Evolutionary conservation across 2,329 filamentous ascomycete genomes (phyloP).

Genomic region (Coniochaeta ligniaria): DNA sequence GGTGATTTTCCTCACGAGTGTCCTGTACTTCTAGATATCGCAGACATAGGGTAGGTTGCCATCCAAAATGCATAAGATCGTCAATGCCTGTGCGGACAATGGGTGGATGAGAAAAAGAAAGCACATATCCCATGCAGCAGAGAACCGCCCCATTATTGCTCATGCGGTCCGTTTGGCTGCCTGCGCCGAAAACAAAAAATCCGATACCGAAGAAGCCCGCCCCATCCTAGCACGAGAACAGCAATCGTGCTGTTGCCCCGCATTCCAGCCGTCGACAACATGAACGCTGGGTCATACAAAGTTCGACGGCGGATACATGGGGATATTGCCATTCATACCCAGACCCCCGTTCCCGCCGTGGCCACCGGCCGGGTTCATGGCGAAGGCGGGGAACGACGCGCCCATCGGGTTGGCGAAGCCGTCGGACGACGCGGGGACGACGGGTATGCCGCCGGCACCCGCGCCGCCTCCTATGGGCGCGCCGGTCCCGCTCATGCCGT

Average conservation of each 20-base stretch:
- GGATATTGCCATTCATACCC: conserved; percentile 3
- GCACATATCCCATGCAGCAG: not conserved
- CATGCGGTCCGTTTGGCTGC: not conserved
- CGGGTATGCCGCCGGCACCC: not conserved
- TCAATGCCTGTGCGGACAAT: not conserved
- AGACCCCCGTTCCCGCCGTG: not conserved
- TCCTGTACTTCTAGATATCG: not conserved
- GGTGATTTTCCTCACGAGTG: not conserved
- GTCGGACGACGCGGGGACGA: not conserved
- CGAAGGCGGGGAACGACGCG: not conserved
- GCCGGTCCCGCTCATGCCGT: not conserved
- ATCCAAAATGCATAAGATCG: not conserved
- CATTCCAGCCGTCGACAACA: not conserved
- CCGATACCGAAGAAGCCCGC: not conserved
- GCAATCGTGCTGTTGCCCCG: not conserved
- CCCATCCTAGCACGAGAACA: not conserved
- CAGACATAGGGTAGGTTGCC: not conserved
- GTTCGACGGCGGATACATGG: conserved; percentile 9
- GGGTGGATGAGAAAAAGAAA: not conserved
- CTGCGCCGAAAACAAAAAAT: not conserved
- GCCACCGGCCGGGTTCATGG: not conserved
- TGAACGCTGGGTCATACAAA: conserved; percentile 2
- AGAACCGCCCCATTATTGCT: not conserved
- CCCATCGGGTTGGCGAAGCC: not conserved
- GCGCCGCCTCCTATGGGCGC: not conserved